phyloP scores from a whole-genome alignment of 805 yeast species.

The Zygotorulaspora sp. region DNA sequence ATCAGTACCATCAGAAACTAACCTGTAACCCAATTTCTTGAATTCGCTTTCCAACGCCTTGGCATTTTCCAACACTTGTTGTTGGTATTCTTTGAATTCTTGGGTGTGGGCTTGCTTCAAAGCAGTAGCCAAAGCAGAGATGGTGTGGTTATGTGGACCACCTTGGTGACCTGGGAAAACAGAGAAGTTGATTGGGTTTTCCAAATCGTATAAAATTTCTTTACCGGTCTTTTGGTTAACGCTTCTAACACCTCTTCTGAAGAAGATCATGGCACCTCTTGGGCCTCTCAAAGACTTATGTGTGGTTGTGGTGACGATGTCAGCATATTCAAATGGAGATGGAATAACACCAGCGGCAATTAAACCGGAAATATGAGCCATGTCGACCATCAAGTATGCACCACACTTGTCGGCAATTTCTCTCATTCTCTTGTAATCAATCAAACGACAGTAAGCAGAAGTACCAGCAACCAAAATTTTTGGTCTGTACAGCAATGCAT shows the following conservation, averaged over 20 bases:
- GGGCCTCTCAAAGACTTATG: slow-evolving; percentile 99
- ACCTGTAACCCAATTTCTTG: slow-evolving; percentile 64
- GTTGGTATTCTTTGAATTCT: slow-evolving; percentile 87
- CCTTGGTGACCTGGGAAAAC: slow-evolving; percentile 99
- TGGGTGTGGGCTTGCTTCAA: slow-evolving; percentile 89
- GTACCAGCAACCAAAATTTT: slow-evolving; percentile 97
- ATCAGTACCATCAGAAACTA: slow-evolving; percentile 94
- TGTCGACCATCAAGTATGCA: slow-evolving; percentile 92
- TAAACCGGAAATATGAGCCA: slow-evolving; percentile 98
- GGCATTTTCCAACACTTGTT: slow-evolving; percentile 84
- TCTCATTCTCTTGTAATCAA: slow-evolving; percentile 95
- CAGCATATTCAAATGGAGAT: slow-evolving; percentile 95
- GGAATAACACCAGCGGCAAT: slow-evolving; percentile 94
- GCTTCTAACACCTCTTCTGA: slow-evolving; percentile 91
- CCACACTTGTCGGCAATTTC: slow-evolving; percentile 96
- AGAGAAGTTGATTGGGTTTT: slow-evolving; percentile 92
- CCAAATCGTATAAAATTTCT: slow-evolving; percentile 86
- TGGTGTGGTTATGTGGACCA: slow-evolving; percentile 99
- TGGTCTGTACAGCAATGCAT: slow-evolving; percentile 90
- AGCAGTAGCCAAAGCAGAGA: slow-evolving; percentile 95
- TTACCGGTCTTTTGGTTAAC: slow-evolving; percentile 86
- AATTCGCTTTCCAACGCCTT: slow-evolving; percentile 74
- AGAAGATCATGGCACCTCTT: slow-evolving; percentile 99
- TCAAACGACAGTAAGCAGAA: slow-evolving; percentile 93
- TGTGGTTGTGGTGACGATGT: slow-evolving; percentile 96